phyloP scores from a whole-genome alignment of 371 early-diverging fungal genomes.

The Rhizopus arrhizus region DNA sequence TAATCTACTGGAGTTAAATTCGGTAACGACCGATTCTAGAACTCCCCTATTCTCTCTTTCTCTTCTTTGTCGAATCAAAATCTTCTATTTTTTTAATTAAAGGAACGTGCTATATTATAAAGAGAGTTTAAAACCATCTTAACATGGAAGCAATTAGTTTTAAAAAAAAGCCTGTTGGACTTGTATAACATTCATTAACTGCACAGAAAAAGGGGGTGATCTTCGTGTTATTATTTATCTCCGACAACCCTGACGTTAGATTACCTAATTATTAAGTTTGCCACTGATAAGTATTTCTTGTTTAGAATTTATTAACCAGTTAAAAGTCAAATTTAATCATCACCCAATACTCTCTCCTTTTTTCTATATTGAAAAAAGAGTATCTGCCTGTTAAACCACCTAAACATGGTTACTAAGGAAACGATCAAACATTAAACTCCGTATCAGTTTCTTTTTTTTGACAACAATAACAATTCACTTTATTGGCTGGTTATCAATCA shows the following conservation, averaged over 20 bases:
- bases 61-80: not conserved
- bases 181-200: not conserved
- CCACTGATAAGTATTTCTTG: not conserved
- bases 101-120: not conserved
- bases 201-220: no score
- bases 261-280: not conserved
- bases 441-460: not conserved
- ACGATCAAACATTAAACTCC: not conserved
- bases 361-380: no score
- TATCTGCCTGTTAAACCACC: not conserved
- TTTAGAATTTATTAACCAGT: not conserved
- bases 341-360: not conserved
- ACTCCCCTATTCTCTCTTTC: not conserved
- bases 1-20: not conserved
- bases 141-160: not conserved
- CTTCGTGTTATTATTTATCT: not conserved
- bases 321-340: not conserved
- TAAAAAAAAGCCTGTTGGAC: not conserved
- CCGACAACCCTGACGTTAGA: not conserved
- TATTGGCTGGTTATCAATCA: constrained; percentile 1
- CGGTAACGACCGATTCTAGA: constrained; percentile 10
- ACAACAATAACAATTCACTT: not conserved
- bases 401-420: not conserved
- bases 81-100: not conserved
- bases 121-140: not conserved